Evolutionary conservation across 202 grass and related monocot genomes (phyloP).

Genomic region (Eragrostis tef): DNA sequence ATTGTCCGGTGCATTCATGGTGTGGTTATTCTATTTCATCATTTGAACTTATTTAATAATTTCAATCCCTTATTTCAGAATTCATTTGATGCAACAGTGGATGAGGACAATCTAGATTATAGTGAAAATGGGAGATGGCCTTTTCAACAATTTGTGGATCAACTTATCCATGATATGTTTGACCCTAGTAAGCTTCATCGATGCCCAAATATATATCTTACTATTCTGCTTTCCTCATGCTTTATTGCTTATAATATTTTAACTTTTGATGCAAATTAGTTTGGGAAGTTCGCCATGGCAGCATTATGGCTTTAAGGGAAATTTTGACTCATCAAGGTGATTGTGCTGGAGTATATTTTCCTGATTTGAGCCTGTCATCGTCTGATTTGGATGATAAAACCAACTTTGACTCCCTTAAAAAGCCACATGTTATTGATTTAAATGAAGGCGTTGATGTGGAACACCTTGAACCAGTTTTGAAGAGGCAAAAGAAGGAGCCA

Average conservation of each 20-base stretch:
- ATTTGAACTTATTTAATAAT: conserved; percentile 42
- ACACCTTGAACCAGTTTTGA: conserved; percentile 67
- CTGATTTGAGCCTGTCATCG: conserved; percentile 59
- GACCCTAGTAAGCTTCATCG: conserved; percentile 74
- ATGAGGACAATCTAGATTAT: conserved; percentile 72
- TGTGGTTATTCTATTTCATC: conserved; percentile 11
- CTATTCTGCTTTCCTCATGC: neutral
- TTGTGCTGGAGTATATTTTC: conserved; percentile 89
- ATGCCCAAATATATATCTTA: conserved; percentile 5
- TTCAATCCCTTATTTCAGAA: conserved; percentile 64
- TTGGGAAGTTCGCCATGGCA: conserved; percentile 98
- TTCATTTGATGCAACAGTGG: conserved; percentile 55
- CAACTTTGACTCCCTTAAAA: conserved; percentile 56
- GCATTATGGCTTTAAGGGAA: conserved; percentile 97
- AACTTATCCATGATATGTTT: conserved; percentile 98
- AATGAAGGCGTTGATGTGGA: conserved; percentile 62
- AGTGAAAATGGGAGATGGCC: conserved; percentile 91
- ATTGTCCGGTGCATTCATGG: conserved; percentile 5
- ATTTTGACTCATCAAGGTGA: conserved; percentile 97
- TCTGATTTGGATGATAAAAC: conserved; percentile 69
- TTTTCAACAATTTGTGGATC: conserved; percentile 91
- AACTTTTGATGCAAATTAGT: conserved; percentile 57
- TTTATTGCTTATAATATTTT: conserved; percentile 45
- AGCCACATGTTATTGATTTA: conserved; percentile 72
- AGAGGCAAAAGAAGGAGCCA: conserved; percentile 62